These are phyloP conservation scores for Phytophthora melonis DNA, from an alignment of 352 stramenopile species.

Conservation along the genomic window DNA sequence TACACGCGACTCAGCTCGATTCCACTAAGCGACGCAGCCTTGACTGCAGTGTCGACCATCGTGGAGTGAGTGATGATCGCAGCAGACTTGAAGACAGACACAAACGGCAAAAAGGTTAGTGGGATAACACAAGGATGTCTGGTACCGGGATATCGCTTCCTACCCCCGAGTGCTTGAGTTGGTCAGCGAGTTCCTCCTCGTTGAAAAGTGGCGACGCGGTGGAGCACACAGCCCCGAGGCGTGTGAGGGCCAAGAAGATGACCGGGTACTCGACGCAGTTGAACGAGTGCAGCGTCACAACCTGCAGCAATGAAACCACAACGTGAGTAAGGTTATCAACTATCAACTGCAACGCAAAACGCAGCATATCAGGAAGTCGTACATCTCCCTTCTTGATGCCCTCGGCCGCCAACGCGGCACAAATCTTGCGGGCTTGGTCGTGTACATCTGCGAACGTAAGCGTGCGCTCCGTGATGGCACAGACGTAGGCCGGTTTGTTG, in stretches of 20 bases:
- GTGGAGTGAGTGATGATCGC: constrained; percentile 47
- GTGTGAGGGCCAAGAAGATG: constrained; percentile 58
- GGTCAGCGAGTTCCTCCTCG: constrained; percentile 42
- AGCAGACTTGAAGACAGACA: constrained; percentile 16
- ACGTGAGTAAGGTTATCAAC: not conserved
- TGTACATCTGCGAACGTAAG: constrained; percentile 51
- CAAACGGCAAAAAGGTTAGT: constrained; percentile 10
- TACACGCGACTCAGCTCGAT: constrained; percentile 36
- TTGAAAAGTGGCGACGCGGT: constrained; percentile 55
- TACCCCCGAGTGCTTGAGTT: constrained; percentile 50
- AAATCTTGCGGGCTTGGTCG: constrained; percentile 41
- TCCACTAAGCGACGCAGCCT: constrained; percentile 30
- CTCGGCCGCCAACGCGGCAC: constrained; percentile 42
- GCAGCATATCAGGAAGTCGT: constrained; percentile 20
- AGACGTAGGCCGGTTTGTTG: constrained; percentile 48
- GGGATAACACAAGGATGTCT: not conserved
- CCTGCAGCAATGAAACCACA: constrained; percentile 22
- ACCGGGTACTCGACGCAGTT: constrained; percentile 72
- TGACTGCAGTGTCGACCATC: constrained; percentile 37
- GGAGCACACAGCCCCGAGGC: constrained; percentile 55
- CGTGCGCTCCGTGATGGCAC: constrained; percentile 48
- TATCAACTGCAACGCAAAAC: too few relatives aligned
- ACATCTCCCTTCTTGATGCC: constrained; percentile 63
- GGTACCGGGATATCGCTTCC: not conserved
- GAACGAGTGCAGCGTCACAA: constrained; percentile 57